Percentiles rank a stretch among this genome's conserved stretches.
phyloP scores from a whole-genome alignment of 108 stramenopile species.

The Hondaea fermentalgiana region DNA sequence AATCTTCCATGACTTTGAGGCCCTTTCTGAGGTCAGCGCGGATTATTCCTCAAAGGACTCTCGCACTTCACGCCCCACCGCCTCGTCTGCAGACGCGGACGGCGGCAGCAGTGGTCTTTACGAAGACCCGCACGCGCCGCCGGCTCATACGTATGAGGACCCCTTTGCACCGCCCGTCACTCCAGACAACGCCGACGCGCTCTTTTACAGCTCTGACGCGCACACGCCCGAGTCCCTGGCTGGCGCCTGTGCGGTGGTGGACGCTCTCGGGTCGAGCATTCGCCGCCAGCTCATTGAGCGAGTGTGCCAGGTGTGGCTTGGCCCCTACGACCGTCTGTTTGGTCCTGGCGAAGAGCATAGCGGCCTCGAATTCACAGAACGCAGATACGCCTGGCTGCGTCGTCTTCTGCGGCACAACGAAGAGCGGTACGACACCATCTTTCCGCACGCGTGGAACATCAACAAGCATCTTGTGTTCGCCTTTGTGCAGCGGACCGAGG shows the following conservation, averaged over 20 bases:
- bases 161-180: background rate
- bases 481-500: conserved; percentile 58
- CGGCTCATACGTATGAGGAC: background rate
- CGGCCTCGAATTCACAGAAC: conserved; percentile 39
- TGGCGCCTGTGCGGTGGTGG: conserved; percentile 82
- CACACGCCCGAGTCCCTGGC: conserved; percentile 38
- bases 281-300: conserved; percentile 61
- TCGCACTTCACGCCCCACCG: background rate
- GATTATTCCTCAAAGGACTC: background rate
- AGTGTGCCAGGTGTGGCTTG: conserved; percentile 74
- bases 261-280: conserved; percentile 73
- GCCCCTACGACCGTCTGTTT: conserved; percentile 65
- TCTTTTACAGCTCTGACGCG: background rate
- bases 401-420: conserved; percentile 57
- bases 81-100: too few relatives aligned
- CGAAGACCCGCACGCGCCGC: background rate
- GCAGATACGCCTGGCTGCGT: conserved; percentile 87
- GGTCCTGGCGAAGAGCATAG: background rate
- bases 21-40: conserved; percentile 21
- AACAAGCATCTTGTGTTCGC: conserved; percentile 61
- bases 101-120: background rate
- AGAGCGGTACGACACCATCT: conserved; percentile 68
- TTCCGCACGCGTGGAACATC: conserved; percentile 83
- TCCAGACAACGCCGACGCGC: background rate
- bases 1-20: conserved; percentile 43